These are phyloP conservation scores for Triticum urartu DNA, from an alignment of 176 grass and related monocot species.

Conservation along the genomic window DNA sequence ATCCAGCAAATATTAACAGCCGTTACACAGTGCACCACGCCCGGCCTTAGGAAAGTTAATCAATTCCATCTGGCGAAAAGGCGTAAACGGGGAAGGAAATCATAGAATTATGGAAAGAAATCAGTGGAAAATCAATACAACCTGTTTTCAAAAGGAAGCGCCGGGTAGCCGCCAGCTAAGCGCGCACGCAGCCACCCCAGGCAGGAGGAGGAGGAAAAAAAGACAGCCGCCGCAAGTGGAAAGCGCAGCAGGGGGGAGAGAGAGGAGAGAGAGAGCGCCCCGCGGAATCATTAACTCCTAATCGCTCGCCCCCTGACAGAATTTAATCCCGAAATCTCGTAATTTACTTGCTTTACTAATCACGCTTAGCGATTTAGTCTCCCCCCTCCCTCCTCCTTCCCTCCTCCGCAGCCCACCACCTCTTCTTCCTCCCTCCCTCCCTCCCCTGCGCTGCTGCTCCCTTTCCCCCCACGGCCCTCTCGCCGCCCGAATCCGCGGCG, in stretches of 20 bases:
- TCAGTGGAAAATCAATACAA: constrained; percentile 39
- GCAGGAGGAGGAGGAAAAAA: too few relatives aligned
- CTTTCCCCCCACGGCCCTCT: constrained; percentile 12
- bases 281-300: constrained; percentile 32
- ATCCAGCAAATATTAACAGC: not conserved
- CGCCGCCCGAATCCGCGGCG: constrained; percentile 20
- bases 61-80: not conserved
- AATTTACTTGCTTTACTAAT: constrained; percentile 58
- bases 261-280: not conserved
- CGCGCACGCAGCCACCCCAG: constrained; percentile 45
- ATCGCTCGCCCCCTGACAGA: constrained; percentile 20
- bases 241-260: not conserved
- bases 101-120: constrained; percentile 44
- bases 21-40: not conserved
- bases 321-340: constrained; percentile 30
- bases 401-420: not conserved
- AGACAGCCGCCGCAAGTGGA: constrained; percentile 44
- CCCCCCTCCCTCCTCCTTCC: constrained; percentile 17
- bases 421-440: constrained; percentile 7
- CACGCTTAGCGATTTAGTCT: constrained; percentile 58
- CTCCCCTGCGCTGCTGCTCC: not conserved
- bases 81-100: constrained; percentile 4
- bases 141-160: constrained; percentile 35
- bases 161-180: constrained; percentile 55
- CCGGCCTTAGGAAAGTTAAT: not conserved